Evolutionary conservation across 371 early-diverging fungal species (phyloP), one percentile per base, ranked within the genome.

Genomic region (Mucor irregularis): DNA sequence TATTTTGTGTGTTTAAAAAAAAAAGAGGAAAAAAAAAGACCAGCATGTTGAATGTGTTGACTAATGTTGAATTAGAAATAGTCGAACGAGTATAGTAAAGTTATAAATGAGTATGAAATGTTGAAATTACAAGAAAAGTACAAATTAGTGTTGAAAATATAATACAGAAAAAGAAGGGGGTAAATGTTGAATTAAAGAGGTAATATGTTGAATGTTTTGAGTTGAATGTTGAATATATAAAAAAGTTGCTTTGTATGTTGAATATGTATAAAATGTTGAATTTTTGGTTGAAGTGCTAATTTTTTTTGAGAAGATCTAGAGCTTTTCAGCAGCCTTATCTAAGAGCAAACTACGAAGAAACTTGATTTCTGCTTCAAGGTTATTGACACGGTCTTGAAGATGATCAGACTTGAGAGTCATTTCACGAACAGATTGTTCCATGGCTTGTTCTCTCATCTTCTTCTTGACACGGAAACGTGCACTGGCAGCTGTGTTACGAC

Each of bases 381-480:
- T 94, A 22, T 73, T 69, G 19, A 88, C 84, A 7, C 85, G 79
- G 29, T 57, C 60, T 62, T 94, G 92, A 42, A 94, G 69, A 6
- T 64, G 56, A 31, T 84, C 84, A 14, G 86, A 85, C 66, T 86
- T 89, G 8, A 71, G 81, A 1, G 85, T 80, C 91, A 94, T 86
- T 44, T 90, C 91, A 45, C 80, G 74, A 6, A 94, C 91, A 0
- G 85, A 88, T 44, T 76, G 74, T 71, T 93, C 91, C 44, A 94
- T 74, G 8, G 80, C 84, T 78, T 91, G 87, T 65, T 95, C 95
- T 43, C 87, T 83, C 55, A 78, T 58, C 61, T 92, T 91, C 69
- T 96, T 97, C 82, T 94, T 93, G 35, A 92, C 80, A 3, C 97
- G 85, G 81, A 97, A 97, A 25, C 97, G 76, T 5, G 96, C 96